A percentile compares a stretch with the other conserved stretches of the same genome.
phyloP scores from a whole-genome alignment of 176 grass and related monocot genomes.

The Guadua angustifolia region DNA sequence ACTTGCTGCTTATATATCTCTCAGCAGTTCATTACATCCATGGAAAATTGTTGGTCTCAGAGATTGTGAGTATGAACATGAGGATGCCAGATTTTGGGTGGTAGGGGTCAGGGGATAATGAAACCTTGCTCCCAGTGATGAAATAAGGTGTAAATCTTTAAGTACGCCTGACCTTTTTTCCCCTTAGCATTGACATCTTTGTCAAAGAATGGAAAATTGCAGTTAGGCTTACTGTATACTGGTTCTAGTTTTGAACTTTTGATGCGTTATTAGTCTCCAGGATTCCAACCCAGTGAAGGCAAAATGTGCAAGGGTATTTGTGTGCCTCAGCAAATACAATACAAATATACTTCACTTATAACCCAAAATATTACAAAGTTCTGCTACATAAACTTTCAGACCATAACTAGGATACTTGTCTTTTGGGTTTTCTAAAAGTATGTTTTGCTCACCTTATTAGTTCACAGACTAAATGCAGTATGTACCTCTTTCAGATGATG shows the following conservation, averaged over 20 bases:
- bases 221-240: slow-evolving; percentile 41
- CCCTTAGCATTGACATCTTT: slow-evolving; percentile 26
- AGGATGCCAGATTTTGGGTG: slow-evolving; percentile 57
- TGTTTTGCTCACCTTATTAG: background rate
- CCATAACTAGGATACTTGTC: background rate
- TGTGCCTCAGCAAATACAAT: background rate
- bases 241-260: slow-evolving; percentile 34
- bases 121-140: slow-evolving; percentile 50
- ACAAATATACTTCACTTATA: background rate
- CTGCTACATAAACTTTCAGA: background rate
- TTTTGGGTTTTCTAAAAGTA: background rate
- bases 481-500: slow-evolving; percentile 73
- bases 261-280: background rate
- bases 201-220: slow-evolving; percentile 40
- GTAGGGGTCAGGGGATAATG: slow-evolving; percentile 60
- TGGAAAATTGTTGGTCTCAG: slow-evolving; percentile 46
- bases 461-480: slow-evolving; percentile 5
- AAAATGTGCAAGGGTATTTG: background rate
- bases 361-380: background rate
- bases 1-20: slow-evolving; percentile 1
- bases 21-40: slow-evolving; percentile 46
- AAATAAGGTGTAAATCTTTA: slow-evolving; percentile 62
- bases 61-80: slow-evolving; percentile 53
- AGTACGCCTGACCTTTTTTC: slow-evolving; percentile 35
- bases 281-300: background rate